Percentiles rank a stretch among this genome's conserved stretches.
Evolutionary conservation across 2,329 filamentous ascomycete genomes (phyloP).

Genomic region (Verticillium isaacii): DNA sequence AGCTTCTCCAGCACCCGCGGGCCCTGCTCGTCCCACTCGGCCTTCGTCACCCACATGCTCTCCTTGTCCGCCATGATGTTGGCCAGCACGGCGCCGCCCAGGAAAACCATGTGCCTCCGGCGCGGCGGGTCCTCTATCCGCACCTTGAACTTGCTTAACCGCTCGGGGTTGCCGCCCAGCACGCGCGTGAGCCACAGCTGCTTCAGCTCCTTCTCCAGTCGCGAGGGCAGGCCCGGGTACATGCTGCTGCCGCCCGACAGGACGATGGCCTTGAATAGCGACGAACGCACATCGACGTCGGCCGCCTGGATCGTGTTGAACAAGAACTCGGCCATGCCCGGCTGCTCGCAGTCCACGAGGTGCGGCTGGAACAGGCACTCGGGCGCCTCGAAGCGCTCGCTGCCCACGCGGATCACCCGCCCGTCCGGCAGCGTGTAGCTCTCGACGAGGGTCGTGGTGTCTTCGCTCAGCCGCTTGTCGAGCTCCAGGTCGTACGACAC

Average conservation of each 20-base stretch:
- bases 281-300: constrained; percentile 90
- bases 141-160: constrained; percentile 98
- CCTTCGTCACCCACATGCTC: constrained; percentile 97
- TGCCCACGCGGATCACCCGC: constrained; percentile 91
- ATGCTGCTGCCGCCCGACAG: constrained; percentile 96
- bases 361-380: constrained; percentile 99
- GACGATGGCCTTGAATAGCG: constrained; percentile 95
- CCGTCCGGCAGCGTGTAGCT: constrained; percentile 97
- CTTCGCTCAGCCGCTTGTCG: constrained; percentile 92
- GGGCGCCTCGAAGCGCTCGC: constrained; percentile 94
- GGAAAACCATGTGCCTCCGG: constrained; percentile 98
- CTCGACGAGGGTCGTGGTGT: constrained; percentile 95
- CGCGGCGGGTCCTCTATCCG: constrained; percentile 96
- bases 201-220: constrained; percentile 97
- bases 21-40: constrained; percentile 95
- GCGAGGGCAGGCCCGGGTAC: constrained; percentile 93
- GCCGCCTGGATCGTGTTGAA: constrained; percentile 98
- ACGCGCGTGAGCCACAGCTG: constrained; percentile 96
- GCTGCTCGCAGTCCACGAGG: constrained; percentile 94
- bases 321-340: constrained; percentile 91
- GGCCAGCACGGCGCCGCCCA: constrained; percentile 91
- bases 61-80: constrained; percentile 99
- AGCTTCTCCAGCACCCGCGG: constrained; percentile 82
- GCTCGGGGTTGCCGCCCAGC: constrained; percentile 84
- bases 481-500: constrained; percentile 97